Evolutionary conservation across 148 eudicot genomes (phyloP), one percentile per base, ranked within the genome.

Genomic region (Amaranthus cruentus): DNA sequence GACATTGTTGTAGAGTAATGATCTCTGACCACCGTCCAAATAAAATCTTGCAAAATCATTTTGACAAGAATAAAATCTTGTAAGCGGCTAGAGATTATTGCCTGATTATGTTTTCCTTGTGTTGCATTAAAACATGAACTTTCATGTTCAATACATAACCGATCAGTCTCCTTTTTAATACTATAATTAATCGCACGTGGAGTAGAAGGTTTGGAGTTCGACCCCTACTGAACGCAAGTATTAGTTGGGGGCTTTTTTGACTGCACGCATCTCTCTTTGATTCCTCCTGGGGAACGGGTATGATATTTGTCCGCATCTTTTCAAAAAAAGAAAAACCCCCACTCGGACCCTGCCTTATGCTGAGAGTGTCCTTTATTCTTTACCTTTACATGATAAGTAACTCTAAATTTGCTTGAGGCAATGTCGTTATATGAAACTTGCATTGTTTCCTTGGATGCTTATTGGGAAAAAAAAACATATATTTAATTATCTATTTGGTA

Each of bases 21-120:
- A 77, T 43, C 38, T 47, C 57, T 9, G 57, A 53, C 57, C 61
- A 65, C 69, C 81, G 65, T 62, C 70, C 70, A 10, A 71, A 55
- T 62, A 42, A 62, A 18, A 59, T 3, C 28, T 8, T 54, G 10
- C 57, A 54, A 54, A 6, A 54, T 54, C 63, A 59, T 59, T 9
- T 7, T 38, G 1, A 21, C 38, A 28, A 28, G 38, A 28, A 28
- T 28, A 28, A 28, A 28, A 28, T 28, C 38, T 28, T 28, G 38
- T 28, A 0, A 28, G 38, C 38, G 38, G 38, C 38, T 28, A 7
- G 47, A 60, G 43, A 65, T 46, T 65, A 65, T 47, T 65, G 68
- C 52, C 15, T 65, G 52, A 47, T 65, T 65, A 65, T 13, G 68
- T 46, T 65, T 65, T 28, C 38, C 68, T 65, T 65, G 14, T 14